Evolutionary conservation across 305 asterid species (phyloP).

Genomic region (Rubia peregrina): DNA sequence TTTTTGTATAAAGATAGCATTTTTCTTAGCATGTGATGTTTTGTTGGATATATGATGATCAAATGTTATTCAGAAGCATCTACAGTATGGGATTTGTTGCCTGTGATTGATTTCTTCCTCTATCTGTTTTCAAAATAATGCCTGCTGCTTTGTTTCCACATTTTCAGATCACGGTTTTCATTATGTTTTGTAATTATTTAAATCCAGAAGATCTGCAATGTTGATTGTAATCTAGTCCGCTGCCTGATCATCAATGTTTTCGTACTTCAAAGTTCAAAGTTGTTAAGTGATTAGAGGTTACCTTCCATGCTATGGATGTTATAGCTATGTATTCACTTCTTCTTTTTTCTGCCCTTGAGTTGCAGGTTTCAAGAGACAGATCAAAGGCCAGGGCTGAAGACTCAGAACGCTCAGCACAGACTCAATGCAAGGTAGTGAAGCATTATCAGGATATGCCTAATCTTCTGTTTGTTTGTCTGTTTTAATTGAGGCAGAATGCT

Average conservation of each 20-base stretch:
- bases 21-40: background rate
- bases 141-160: background rate
- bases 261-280: background rate
- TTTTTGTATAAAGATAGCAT: background rate
- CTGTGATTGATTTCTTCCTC: background rate
- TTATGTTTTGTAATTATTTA: background rate
- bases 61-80: background rate
- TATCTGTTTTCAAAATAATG: background rate
- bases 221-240: background rate
- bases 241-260: background rate
- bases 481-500: background rate
- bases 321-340: background rate
- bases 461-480: background rate
- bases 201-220: background rate
- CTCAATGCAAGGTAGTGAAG: constrained; percentile 43
- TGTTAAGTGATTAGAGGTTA: background rate
- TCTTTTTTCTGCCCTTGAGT: background rate
- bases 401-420: constrained; percentile 31
- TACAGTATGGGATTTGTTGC: background rate
- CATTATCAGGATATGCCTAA: background rate
- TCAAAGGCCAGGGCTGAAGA: constrained; percentile 27
- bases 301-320: background rate
- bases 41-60: background rate
- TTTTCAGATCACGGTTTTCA: background rate
- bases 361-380: constrained; percentile 31